Evolutionary conservation across 2,329 filamentous ascomycete genomes (phyloP).

Genomic region (Colletotrichum simmondsii): DNA sequence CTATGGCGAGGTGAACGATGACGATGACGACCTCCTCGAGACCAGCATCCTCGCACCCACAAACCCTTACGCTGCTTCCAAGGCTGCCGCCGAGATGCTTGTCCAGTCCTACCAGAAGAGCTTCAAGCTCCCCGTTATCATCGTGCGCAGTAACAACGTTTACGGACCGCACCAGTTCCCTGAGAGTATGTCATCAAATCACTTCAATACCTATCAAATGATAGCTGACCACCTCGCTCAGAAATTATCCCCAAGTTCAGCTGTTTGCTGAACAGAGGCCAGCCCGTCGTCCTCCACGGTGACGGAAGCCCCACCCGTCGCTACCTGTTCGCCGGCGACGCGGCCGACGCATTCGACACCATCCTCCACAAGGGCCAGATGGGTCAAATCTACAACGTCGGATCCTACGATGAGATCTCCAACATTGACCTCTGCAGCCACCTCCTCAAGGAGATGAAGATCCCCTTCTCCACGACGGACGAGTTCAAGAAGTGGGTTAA

Average conservation of each 20-base stretch:
- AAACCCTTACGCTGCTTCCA: conserved; percentile 84
- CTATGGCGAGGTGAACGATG: conserved; percentile 81
- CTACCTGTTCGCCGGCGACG: conserved; percentile 83
- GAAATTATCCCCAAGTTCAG: conserved; percentile 89
- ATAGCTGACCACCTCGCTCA: conserved; percentile 44
- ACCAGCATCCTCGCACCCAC: conserved; percentile 81
- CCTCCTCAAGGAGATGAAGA: conserved; percentile 71
- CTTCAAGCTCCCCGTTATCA: conserved; percentile 83
- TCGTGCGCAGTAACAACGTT: conserved; percentile 86
- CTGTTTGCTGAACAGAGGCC: conserved; percentile 73
- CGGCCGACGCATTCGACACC: conserved; percentile 84
- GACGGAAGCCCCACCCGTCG: conserved; percentile 79
- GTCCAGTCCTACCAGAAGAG: conserved; percentile 89
- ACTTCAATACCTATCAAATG: neutral
- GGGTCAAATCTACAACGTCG: conserved; percentile 85
- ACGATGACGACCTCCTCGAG: conserved; percentile 77
- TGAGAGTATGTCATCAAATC: conserved; percentile 69
- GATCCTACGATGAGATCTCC: conserved; percentile 80
- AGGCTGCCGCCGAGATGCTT: conserved; percentile 85
- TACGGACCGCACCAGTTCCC: conserved; percentile 88
- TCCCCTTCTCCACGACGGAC: conserved; percentile 60
- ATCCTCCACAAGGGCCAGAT: conserved; percentile 81
- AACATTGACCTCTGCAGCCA: conserved; percentile 76
- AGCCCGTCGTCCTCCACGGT: conserved; percentile 79
- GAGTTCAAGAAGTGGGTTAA: conserved; percentile 74